A percentile compares a stretch with the other conserved stretches of the same genome.
Evolutionary conservation across 1,284 basidiomycete species (phyloP).

Genomic region (Trametes versicolor): DNA sequence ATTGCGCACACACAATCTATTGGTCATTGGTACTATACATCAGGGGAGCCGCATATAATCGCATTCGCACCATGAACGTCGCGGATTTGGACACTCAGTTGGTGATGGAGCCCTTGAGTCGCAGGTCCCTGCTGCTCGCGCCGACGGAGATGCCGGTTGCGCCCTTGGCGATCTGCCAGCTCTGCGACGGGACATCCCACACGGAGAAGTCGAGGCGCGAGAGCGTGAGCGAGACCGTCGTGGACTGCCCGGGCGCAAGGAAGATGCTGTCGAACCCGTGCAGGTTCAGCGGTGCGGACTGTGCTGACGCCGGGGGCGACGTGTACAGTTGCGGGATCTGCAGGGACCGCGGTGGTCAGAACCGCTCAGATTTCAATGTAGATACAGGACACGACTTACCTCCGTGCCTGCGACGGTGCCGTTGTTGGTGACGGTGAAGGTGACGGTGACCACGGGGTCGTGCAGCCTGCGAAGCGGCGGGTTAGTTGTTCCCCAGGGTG

Average conservation of each 20-base stretch:
- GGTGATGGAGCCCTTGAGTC: conserved; percentile 45
- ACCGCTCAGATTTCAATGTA: conserved; percentile 3
- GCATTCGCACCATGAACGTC: neutral
- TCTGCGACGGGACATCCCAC: conserved; percentile 41
- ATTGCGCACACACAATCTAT: neutral
- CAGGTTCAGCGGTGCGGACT: conserved; percentile 68
- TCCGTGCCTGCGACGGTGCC: conserved; percentile 47
- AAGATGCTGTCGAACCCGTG: conserved; percentile 73
- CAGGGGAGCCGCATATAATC: neutral
- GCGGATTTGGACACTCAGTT: conserved; percentile 25
- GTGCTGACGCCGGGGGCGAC: conserved; percentile 62
- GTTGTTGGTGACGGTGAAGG: conserved; percentile 47
- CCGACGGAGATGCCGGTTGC: conserved; percentile 41
- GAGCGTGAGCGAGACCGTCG: conserved; percentile 59
- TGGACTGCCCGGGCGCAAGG: conserved; percentile 56
- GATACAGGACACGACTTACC: too few relatives aligned
- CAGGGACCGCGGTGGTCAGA: conserved; percentile 1
- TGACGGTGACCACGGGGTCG: conserved; percentile 43
- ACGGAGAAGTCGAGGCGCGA: conserved; percentile 65
- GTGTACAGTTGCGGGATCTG: conserved; percentile 75
- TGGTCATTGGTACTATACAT: neutral
- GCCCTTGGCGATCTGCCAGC: conserved; percentile 41
- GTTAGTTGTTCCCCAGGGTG: neutral
- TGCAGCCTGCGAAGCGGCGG: conserved; percentile 37
- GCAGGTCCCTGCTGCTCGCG: conserved; percentile 42